A percentile compares a stretch with the other conserved stretches of the same genome.
Evolutionary conservation across 805 yeast genomes (phyloP).

Genomic region (Saccharomyces eubayanus): DNA sequence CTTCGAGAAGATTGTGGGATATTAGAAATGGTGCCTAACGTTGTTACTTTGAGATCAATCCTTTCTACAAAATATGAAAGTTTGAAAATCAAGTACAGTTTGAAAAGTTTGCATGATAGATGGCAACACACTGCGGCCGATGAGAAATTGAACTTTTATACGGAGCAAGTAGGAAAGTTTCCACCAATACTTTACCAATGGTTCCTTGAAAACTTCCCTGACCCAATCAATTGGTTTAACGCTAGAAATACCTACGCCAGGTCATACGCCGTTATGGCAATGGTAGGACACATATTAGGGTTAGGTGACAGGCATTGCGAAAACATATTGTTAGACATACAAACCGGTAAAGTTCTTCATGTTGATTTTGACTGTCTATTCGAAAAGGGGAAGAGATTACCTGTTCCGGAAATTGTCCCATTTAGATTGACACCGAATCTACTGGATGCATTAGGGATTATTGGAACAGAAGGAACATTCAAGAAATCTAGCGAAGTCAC

Average conservation of each 20-base stretch:
- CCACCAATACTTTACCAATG: constrained; percentile 77
- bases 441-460: constrained; percentile 81
- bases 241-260: constrained; percentile 68
- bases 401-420: constrained; percentile 90
- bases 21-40: constrained; percentile 81
- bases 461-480: constrained; percentile 85
- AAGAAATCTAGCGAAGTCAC: constrained; percentile 82
- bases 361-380: constrained; percentile 96
- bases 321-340: constrained; percentile 66
- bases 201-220: constrained; percentile 84
- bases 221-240: constrained; percentile 79
- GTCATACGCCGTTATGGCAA: constrained; percentile 91
- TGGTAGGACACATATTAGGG: constrained; percentile 90
- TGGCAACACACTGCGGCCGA: constrained; percentile 22
- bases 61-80: constrained; percentile 38
- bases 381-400: constrained; percentile 65
- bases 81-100: constrained; percentile 30
- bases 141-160: constrained; percentile 21
- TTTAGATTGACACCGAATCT: constrained; percentile 84
- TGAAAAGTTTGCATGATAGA: constrained; percentile 18
- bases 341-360: constrained; percentile 74
- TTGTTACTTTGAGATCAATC: constrained; percentile 61
- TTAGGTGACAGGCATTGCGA: constrained; percentile 96
- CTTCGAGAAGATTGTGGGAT: constrained; percentile 80
- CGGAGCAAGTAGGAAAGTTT: constrained; percentile 27